Percentiles rank a stretch among this genome's conserved stretches.
Evolutionary conservation across 2,329 filamentous ascomycete species (phyloP).

Genomic region (Amphichorda felina): DNA sequence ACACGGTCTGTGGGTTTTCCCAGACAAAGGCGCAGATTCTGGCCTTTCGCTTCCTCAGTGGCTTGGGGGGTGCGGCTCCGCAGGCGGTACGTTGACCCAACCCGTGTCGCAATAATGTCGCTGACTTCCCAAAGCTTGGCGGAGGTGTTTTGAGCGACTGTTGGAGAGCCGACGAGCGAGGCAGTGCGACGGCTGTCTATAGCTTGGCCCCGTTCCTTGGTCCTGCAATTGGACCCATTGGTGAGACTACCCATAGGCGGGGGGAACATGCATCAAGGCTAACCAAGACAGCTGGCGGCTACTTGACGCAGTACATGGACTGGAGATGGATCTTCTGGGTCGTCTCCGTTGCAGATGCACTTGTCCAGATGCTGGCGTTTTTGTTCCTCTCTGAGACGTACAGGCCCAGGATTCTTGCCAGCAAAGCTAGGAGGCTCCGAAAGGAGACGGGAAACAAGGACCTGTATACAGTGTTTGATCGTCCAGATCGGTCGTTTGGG

Average conservation of each 20-base stretch:
- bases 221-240: conserved; percentile 27
- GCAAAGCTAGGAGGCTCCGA: conserved; percentile 14
- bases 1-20: conserved; percentile 37
- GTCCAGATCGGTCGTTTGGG: conserved; percentile 11
- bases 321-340: conserved; percentile 35
- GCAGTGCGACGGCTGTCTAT: conserved; percentile 17
- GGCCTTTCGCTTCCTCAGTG: conserved; percentile 35
- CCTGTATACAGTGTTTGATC: conserved; percentile 16
- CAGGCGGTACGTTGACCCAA: conserved; percentile 21
- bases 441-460: conserved; percentile 15
- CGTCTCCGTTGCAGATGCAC: conserved; percentile 21
- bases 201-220: conserved; percentile 30
- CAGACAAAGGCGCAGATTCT: conserved; percentile 32
- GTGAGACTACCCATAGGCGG: too few species aligned
- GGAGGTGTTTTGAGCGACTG: conserved; percentile 35
- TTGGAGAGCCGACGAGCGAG: conserved; percentile 27
- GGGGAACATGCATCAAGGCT: too few species aligned
- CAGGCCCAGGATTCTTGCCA: conserved; percentile 16
- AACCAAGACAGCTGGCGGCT: conserved; percentile 19
- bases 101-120: background rate
- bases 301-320: conserved; percentile 20
- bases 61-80: conserved; percentile 30
- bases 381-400: conserved; percentile 27
- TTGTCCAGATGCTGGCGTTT: conserved; percentile 20
- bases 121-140: conserved; percentile 19